These are phyloP conservation scores for Colletotrichum lini DNA, from an alignment of 2,329 filamentous ascomycete species.

Conservation along the genomic window DNA sequence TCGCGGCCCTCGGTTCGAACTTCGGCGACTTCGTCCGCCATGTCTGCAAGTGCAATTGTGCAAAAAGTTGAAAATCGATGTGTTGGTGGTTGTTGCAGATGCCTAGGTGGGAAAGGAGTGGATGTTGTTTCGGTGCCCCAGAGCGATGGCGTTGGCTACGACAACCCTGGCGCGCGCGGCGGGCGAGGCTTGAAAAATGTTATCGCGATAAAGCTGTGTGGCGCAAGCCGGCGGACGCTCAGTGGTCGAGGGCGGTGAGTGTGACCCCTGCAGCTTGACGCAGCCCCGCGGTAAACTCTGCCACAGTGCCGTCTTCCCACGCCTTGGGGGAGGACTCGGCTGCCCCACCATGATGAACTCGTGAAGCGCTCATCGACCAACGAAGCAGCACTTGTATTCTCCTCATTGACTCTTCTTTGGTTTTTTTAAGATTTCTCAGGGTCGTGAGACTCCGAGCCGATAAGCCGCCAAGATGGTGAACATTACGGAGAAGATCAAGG, in stretches of 20 bases:
- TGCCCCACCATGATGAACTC: slow-evolving; percentile 41
- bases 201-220: slow-evolving; percentile 40
- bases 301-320: slow-evolving; percentile 27
- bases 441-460: slow-evolving; percentile 35
- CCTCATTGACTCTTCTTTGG: slow-evolving; percentile 8
- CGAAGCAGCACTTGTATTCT: slow-evolving; percentile 3
- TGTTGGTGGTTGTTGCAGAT: background rate
- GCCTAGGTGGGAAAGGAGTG: background rate
- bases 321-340: slow-evolving; percentile 18
- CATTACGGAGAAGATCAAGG: slow-evolving; percentile 99
- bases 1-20: slow-evolving; percentile 24
- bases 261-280: slow-evolving; percentile 27
- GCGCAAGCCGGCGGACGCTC: slow-evolving; percentile 20
- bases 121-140: slow-evolving; percentile 1
- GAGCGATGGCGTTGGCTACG: slow-evolving; percentile 14
- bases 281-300: slow-evolving; percentile 43
- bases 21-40: slow-evolving; percentile 36
- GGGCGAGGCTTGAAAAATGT: slow-evolving; percentile 30
- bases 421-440: slow-evolving; percentile 11
- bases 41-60: slow-evolving; percentile 12
- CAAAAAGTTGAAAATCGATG: background rate
- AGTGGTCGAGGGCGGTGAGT: slow-evolving; percentile 28
- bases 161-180: slow-evolving; percentile 1
- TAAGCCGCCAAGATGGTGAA: slow-evolving; percentile 84
- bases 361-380: slow-evolving; percentile 36